These are phyloP conservation scores for Parastagonospora nodorum DNA, from an alignment of 2,329 filamentous ascomycete species.

Conservation along the genomic window DNA sequence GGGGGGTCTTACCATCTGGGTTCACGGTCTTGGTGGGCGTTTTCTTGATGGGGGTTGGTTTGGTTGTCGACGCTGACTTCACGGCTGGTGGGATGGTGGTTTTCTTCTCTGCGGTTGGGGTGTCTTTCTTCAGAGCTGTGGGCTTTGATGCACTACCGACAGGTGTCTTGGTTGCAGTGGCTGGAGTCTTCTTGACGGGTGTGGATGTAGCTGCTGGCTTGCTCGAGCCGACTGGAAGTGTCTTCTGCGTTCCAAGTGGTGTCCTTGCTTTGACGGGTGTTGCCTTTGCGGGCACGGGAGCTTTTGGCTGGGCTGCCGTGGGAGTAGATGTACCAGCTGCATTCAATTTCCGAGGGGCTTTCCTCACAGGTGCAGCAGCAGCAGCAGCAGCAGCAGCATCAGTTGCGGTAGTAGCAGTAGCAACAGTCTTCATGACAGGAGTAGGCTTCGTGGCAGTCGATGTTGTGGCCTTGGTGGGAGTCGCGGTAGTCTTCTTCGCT, in stretches of 20 bases:
- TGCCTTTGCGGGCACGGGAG: conserved; percentile 15
- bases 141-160: conserved; percentile 15
- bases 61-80: conserved; percentile 14
- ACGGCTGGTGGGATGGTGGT: conserved; percentile 12
- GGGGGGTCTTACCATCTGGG: conserved; percentile 21
- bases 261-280: conserved; percentile 20
- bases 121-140: conserved; percentile 19
- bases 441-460: conserved; percentile 17
- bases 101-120: conserved; percentile 5
- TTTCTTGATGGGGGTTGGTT: conserved; percentile 33
- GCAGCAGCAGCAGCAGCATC: conserved; percentile 12
- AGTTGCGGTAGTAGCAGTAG: conserved; percentile 11
- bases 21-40: conserved; percentile 25
- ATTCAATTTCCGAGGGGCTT: conserved; percentile 22
- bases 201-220: conserved; percentile 31
- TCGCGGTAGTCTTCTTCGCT: conserved; percentile 31
- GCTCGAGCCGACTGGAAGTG: conserved; percentile 18
- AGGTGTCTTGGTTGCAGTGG: conserved; percentile 21
- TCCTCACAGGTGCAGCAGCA: conserved; percentile 32
- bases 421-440: conserved; percentile 28
- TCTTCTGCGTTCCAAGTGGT: conserved; percentile 29
- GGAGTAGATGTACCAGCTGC: conserved; percentile 9
- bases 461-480: conserved; percentile 21
- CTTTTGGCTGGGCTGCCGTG: conserved; percentile 1
- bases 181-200: conserved; percentile 22